A percentile compares a stretch with the other conserved stretches of the same genome.
phyloP scores from a whole-genome alignment of 2,329 filamentous ascomycete species.

The Hypoxylon sp. region DNA sequence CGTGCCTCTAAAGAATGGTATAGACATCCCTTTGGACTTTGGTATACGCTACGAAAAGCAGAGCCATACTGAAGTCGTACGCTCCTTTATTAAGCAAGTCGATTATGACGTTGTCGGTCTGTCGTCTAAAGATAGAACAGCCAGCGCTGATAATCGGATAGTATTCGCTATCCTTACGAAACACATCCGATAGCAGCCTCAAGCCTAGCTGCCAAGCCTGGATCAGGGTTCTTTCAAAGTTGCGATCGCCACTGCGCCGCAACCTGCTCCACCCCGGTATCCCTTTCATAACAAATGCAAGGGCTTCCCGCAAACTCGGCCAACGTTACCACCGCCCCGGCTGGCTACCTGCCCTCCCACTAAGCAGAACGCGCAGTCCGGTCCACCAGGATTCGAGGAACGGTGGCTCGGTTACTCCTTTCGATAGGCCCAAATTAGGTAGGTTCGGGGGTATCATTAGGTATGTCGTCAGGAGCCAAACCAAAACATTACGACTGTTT shows the following conservation, averaged over 20 bases:
- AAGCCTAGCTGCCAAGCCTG: constrained; percentile 30
- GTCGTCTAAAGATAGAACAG: constrained; percentile 8
- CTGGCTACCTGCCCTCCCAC: constrained; percentile 2
- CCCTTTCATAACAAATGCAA: constrained; percentile 34
- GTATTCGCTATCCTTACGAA: constrained; percentile 16
- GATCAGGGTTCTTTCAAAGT: constrained; percentile 26
- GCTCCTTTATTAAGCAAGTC: constrained; percentile 5
- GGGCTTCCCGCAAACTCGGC: constrained; percentile 32
- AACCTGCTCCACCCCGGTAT: constrained; percentile 19
- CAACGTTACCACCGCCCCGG: constrained; percentile 30
- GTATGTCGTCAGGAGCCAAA: constrained; percentile 35
- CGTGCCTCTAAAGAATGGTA: constrained; percentile 9
- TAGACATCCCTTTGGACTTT: background rate
- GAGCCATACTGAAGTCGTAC: too few relatives aligned
- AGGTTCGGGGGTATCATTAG: constrained; percentile 21
- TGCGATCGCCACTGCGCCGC: constrained; percentile 41
- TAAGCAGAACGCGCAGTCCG: constrained; percentile 25
- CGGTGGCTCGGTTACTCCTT: constrained; percentile 37
- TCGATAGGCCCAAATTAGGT: constrained; percentile 41
- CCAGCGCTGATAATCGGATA: constrained; percentile 1
- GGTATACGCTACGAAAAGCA: background rate
- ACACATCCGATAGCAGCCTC: constrained; percentile 32
- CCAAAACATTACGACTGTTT: constrained; percentile 10
- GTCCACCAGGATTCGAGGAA: constrained; percentile 25
- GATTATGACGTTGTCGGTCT: constrained; percentile 2